Evolutionary conservation across 306 rosid species (phyloP), one percentile per base, ranked within the genome.

Genomic region (Herpetospermum pedunculosum): DNA sequence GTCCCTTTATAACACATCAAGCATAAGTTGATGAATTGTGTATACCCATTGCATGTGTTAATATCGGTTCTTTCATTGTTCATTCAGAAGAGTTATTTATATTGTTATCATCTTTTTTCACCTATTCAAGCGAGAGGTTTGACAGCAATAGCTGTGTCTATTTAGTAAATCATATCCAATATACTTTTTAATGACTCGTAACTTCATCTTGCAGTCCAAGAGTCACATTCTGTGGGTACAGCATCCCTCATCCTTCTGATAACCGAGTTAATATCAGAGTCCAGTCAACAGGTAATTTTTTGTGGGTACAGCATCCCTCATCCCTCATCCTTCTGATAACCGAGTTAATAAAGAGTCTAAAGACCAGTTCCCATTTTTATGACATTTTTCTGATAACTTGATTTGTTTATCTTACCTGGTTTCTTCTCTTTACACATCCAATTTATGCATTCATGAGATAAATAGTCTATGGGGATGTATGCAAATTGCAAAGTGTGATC

Each of bases 191-290:
- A 64, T 64, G 8, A 19, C 71, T 19, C 26, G 5, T 52, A 40
- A 40, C 47, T 5, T 74, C 57, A 43, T 77, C 14, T 82, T 85
- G 86, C 90, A 87, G 92, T 74, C 95, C 92, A 64, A 83, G 92
- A 77, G 86, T 84, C 65, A 54, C 85, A 71, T 92, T 88, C 72
- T 77, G 83, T 58, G 98, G 97, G 16, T 87, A 90, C 80, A 92
- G 87, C 93, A 92, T 88, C 78, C 97, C 98, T 72, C 97, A 92
- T 84, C 98, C 92, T 52, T 92, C 92, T 30, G 96, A 92, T 8
- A 90, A 87, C 70, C 86, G 81, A 41, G 98, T 90, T 77, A 92
- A 92, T 73, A 79, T 88, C 59, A 84, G 97, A 81, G 84, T 90
- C 71, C 93, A 90, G 73, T 87, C 97, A 47, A 92, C 92, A 49